Evolutionary conservation across 371 early-diverging fungal genomes (phyloP).

Genomic region (Blastocladiella emersonii): DNA sequence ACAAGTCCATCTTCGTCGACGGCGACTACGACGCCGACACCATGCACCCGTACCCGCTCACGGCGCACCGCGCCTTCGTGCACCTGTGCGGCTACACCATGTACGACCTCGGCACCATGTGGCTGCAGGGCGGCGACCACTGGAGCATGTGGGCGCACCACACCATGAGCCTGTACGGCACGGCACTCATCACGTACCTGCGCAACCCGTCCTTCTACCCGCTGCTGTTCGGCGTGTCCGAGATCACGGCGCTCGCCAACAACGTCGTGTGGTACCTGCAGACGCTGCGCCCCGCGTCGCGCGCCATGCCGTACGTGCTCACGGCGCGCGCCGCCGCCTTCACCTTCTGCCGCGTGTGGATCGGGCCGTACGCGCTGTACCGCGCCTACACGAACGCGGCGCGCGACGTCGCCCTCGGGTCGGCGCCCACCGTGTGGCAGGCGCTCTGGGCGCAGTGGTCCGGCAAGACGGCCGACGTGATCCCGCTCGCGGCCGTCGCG

Average conservation of each 20-base stretch:
- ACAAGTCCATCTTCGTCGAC: neutral
- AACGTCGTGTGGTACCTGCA: constrained; percentile 5
- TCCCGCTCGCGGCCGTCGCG: neutral
- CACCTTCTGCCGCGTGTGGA: neutral
- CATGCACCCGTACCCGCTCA: neutral
- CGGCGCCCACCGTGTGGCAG: too few relatives aligned
- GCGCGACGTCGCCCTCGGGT: too few relatives aligned
- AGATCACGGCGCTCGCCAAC: constrained; percentile 1
- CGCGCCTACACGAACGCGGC: neutral
- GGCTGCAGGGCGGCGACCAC: constrained; percentile 2
- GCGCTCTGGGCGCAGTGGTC: neutral
- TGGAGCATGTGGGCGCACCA: constrained; percentile 1
- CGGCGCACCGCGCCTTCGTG: neutral
- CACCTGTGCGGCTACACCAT: constrained; percentile 5
- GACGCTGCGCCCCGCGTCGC: neutral
- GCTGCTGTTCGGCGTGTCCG: constrained; percentile 3
- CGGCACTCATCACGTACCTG: neutral
- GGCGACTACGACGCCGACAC: neutral
- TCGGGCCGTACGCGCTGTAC: neutral
- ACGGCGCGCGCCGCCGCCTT: neutral
- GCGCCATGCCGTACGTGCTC: neutral
- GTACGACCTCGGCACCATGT: constrained; percentile 2
- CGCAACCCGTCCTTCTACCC: neutral
- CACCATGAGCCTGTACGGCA: neutral
- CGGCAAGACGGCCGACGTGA: neutral